Evolutionary conservation across 2,329 filamentous ascomycete genomes (phyloP).

Genomic region (Aspergillus latus): DNA sequence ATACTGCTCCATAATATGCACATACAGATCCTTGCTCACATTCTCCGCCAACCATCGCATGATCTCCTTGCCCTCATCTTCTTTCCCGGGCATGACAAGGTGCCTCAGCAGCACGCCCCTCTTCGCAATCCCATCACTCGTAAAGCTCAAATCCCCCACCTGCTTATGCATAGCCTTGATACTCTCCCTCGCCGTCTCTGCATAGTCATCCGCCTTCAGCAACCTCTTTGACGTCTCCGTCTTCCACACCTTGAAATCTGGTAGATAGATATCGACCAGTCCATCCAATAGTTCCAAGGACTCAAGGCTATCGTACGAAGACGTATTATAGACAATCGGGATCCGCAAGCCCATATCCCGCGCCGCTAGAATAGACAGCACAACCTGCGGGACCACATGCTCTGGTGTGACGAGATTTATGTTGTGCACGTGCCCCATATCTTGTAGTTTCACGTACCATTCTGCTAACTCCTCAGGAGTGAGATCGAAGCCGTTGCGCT

Average conservation of each 20-base stretch:
- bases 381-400: slow-evolving; percentile 82
- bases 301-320: slow-evolving; percentile 72
- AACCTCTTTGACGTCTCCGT: slow-evolving; percentile 65
- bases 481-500: slow-evolving; percentile 76
- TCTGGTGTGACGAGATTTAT: slow-evolving; percentile 87
- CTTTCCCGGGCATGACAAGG: slow-evolving; percentile 80
- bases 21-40: slow-evolving; percentile 71
- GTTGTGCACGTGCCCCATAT: slow-evolving; percentile 79
- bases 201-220: slow-evolving; percentile 76
- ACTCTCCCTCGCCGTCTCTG: slow-evolving; percentile 69
- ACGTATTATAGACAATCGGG: slow-evolving; percentile 83
- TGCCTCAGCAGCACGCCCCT: slow-evolving; percentile 73
- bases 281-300: slow-evolving; percentile 73
- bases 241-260: slow-evolving; percentile 83
- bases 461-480: slow-evolving; percentile 75
- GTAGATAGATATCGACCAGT: slow-evolving; percentile 81
- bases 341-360: slow-evolving; percentile 66
- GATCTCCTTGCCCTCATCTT: slow-evolving; percentile 61
- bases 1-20: slow-evolving; percentile 90
- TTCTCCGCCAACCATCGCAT: slow-evolving; percentile 72
- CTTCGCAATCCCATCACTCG: slow-evolving; percentile 76
- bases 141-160: slow-evolving; percentile 81
- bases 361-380: slow-evolving; percentile 71
- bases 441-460: slow-evolving; percentile 81
- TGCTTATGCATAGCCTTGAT: slow-evolving; percentile 77